Conservation (phyloP, 1,284 basidiomycete species). For the Ceratorhiza oryzae-sativae region DNA sequence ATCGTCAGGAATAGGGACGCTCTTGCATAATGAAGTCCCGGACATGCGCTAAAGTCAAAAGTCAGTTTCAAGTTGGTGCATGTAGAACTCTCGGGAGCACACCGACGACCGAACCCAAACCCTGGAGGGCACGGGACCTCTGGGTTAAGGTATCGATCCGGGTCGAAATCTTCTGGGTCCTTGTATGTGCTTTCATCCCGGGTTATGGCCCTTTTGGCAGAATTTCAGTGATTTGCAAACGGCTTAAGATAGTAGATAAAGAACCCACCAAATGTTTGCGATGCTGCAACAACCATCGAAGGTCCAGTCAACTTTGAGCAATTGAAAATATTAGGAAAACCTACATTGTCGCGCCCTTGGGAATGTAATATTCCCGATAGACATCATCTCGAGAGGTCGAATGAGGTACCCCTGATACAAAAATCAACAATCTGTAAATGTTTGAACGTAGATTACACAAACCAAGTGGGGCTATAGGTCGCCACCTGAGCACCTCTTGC, state of each 20-base stretch:
- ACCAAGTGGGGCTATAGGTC: not conserved
- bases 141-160: slow-evolving; percentile 53
- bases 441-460: not conserved
- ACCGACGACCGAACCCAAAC: slow-evolving; percentile 13
- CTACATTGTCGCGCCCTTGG: slow-evolving; percentile 46
- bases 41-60: slow-evolving; percentile 4
- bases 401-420: slow-evolving; percentile 49
- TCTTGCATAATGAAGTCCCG: slow-evolving; percentile 3
- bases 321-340: not conserved
- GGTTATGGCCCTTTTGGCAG: slow-evolving; percentile 59
- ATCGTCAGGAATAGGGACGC: slow-evolving; percentile 51
- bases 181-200: slow-evolving; percentile 56
- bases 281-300: slow-evolving; percentile 57
- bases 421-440: not conserved
- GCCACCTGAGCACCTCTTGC: slow-evolving; percentile 18
- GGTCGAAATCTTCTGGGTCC: slow-evolving; percentile 56
- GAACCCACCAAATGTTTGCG: slow-evolving; percentile 46
- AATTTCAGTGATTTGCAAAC: too few species aligned
- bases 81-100: slow-evolving; percentile 9
- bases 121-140: slow-evolving; percentile 2
- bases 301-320: not conserved
- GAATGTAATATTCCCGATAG: slow-evolving; percentile 52
- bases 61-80: slow-evolving; percentile 7
- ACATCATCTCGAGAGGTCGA: slow-evolving; percentile 49
- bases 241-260: slow-evolving; percentile 45